Evolutionary conservation across 2,329 filamentous ascomycete species (phyloP), one percentile per base, ranked within the genome.

Genomic region (Pseudopithomyces maydicus): DNA sequence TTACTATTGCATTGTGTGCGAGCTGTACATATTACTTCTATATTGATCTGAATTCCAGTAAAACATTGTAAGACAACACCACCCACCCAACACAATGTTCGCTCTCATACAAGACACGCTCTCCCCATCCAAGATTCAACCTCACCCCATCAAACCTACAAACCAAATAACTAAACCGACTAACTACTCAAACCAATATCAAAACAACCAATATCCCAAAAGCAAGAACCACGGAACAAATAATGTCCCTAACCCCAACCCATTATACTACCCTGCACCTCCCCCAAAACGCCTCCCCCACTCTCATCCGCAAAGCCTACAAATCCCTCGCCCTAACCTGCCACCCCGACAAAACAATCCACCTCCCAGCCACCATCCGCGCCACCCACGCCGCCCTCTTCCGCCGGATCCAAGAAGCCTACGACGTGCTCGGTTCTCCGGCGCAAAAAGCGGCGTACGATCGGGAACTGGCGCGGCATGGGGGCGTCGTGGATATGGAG

Each of bases 281-380:
- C 23, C 55, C 52, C n/a, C 56, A 56, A 6, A 43, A 42, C n/a
- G 62, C 64, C 5, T 52, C 60, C 14, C 44, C 48, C 14, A 43
- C 58, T 33, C 58, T 65, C 29, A 63, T 69, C 41, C 50, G 60
- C 22, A 59, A 66, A 20, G 59, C 62, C 3, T 69, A 65, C 55
- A 64, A 67, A 50, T 58, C 62, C 6, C 60, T 66, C 10, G 57
- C 36, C 3, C 54, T 64, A 12, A 49, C 55, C 8, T 49, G 63
- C 32, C 58, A 68, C 49, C 61, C 63, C 2, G 56, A 65, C 20
- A 63, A 66, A 39, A 64, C 46, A 2, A 8, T 57, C 3, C 42
- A 62, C n/a, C 46, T 63, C 14, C 5, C 56, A 19, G 46, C 58
- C 19, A 36, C 33, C 12, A 59, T 61, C 23, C 58, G 60, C n/a